A percentile compares a stretch with the other conserved stretches of the same genome.
These are phyloP conservation scores for Colletotrichum graminicola DNA, from an alignment of 2,329 filamentous ascomycete species.

Conservation along the genomic window DNA sequence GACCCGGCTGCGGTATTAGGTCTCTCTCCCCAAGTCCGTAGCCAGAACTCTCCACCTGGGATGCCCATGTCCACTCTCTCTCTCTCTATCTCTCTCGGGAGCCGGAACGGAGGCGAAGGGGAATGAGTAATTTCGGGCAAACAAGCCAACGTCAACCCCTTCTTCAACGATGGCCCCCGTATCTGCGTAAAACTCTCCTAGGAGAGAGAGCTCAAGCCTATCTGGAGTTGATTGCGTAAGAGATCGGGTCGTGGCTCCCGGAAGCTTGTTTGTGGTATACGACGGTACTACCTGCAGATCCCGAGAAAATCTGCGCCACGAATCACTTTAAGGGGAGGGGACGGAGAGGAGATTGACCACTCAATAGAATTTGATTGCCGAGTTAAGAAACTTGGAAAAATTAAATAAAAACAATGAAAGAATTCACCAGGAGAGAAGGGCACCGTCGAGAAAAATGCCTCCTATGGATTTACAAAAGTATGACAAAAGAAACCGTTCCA, in stretches of 20 bases:
- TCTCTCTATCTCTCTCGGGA: not conserved
- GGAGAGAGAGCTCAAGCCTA: not conserved
- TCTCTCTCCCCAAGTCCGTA: not conserved
- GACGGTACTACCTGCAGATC: not conserved
- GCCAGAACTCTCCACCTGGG: too few species aligned
- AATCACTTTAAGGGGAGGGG: too few species aligned
- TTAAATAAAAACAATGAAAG: not conserved
- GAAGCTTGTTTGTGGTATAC: slow-evolving; percentile 9
- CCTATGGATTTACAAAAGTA: not conserved
- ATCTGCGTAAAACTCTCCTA: not conserved
- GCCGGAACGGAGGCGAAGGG: not conserved
- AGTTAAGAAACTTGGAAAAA: too few species aligned
- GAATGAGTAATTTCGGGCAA: not conserved
- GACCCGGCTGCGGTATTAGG: not conserved
- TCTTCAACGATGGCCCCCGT: not conserved
- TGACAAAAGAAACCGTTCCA: not conserved
- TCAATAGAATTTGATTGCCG: not conserved
- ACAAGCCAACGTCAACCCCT: not conserved
- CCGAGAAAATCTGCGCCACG: too few species aligned
- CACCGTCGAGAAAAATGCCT: not conserved
- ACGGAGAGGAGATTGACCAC: not conserved
- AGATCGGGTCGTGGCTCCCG: not conserved
- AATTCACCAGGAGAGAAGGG: not conserved
- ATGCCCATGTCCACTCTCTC: not conserved
- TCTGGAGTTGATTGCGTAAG: not conserved